Conservation (phyloP, 2,329 filamentous ascomycete species). For the Clonostachys solani region DNA sequence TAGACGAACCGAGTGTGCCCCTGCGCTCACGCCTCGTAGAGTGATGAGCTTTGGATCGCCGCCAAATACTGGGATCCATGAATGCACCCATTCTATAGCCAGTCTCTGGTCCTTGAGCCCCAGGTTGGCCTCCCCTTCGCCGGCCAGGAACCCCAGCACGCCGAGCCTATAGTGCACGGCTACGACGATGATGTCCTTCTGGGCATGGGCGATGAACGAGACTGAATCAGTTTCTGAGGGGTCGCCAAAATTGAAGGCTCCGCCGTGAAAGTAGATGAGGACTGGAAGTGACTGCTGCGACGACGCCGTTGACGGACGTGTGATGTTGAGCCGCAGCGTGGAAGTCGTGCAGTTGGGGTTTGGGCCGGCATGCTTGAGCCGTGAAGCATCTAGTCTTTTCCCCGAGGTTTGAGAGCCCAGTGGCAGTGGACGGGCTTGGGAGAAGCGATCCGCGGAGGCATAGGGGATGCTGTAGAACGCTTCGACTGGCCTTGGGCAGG, state of each 20-base stretch:
- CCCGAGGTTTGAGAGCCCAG: slow-evolving; percentile 2
- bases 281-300: slow-evolving; percentile 30
- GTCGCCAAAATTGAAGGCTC: slow-evolving; percentile 53
- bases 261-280: slow-evolving; percentile 60
- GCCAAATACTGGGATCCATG: slow-evolving; percentile 56
- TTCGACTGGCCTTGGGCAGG: slow-evolving; percentile 35
- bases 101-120: slow-evolving; percentile 60
- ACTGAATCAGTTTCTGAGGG: slow-evolving; percentile 54
- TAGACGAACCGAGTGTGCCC: slow-evolving; percentile 51
- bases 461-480: slow-evolving; percentile 46
- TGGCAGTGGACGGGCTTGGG: slow-evolving; percentile 26
- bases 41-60: slow-evolving; percentile 55
- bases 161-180: slow-evolving; percentile 62
- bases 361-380: slow-evolving; percentile 22
- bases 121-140: slow-evolving; percentile 57
- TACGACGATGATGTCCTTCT: slow-evolving; percentile 47
- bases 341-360: slow-evolving; percentile 35
- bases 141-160: slow-evolving; percentile 64
- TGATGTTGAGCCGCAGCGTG: slow-evolving; percentile 50
- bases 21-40: slow-evolving; percentile 57
- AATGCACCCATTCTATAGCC: slow-evolving; percentile 54
- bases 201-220: slow-evolving; percentile 54
- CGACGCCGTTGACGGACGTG: slow-evolving; percentile 23
- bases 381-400: slow-evolving; percentile 21
- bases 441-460: slow-evolving; percentile 42